These are phyloP conservation scores for Elsinoe arachidis DNA, from an alignment of 2,329 filamentous ascomycete genomes.

Conservation along the genomic window DNA sequence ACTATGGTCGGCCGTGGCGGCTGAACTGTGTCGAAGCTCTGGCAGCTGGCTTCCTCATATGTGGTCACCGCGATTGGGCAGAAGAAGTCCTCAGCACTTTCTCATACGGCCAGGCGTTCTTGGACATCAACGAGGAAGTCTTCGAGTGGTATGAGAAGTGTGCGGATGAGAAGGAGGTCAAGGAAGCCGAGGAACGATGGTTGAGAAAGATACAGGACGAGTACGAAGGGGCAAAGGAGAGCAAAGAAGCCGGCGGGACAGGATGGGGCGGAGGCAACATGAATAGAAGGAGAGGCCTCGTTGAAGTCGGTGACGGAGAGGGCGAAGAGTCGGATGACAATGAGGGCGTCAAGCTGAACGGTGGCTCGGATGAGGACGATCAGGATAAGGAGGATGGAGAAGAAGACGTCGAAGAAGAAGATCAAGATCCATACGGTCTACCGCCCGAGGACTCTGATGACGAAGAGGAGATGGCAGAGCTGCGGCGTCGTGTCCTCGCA, in stretches of 20 bases:
- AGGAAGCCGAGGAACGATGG: slow-evolving; percentile 79
- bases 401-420: slow-evolving; percentile 35
- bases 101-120: slow-evolving; percentile 76
- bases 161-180: slow-evolving; percentile 69
- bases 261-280: slow-evolving; percentile 88
- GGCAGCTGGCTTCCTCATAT: slow-evolving; percentile 87
- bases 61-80: slow-evolving; percentile 85
- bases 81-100: slow-evolving; percentile 75
- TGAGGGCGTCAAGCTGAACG: slow-evolving; percentile 33
- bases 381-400: slow-evolving; percentile 38
- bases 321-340: slow-evolving; percentile 34
- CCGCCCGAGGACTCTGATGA: slow-evolving; percentile 68
- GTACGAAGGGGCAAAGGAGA: slow-evolving; percentile 69
- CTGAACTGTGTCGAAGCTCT: slow-evolving; percentile 94
- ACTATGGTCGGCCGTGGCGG: slow-evolving; percentile 92
- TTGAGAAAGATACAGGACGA: slow-evolving; percentile 82
- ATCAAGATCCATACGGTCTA: slow-evolving; percentile 62
- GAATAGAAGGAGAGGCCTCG: slow-evolving; percentile 54
- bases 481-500: slow-evolving; percentile 78
- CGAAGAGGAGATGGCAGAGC: slow-evolving; percentile 86
- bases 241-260: slow-evolving; percentile 56
- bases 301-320: slow-evolving; percentile 33
- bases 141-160: slow-evolving; percentile 80
- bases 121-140: slow-evolving; percentile 80
- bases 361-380: slow-evolving; percentile 27